phyloP scores from a whole-genome alignment of 2,329 filamentous ascomycete species.

The Gaeumannomyces sp. region DNA sequence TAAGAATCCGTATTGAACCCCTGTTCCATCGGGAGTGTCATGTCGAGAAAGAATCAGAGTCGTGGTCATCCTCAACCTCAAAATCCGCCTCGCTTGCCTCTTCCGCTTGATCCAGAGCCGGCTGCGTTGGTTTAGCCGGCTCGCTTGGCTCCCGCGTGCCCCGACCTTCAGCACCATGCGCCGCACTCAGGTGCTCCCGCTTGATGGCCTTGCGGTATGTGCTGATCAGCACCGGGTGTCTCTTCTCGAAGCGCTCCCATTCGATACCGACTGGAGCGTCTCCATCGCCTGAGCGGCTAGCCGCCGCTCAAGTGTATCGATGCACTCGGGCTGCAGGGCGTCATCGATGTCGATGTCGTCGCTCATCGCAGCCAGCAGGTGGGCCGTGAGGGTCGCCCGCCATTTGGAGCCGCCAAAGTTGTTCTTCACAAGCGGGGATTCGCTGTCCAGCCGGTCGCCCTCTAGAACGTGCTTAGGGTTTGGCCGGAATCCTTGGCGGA shows the following conservation, averaged over 20 bases:
- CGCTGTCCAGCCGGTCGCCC: not conserved
- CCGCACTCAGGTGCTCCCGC: not conserved
- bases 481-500: not conserved
- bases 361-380: not conserved
- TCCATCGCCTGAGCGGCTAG: not conserved
- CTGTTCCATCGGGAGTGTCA: too few relatives aligned
- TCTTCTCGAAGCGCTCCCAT: not conserved
- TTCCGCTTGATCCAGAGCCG: too few relatives aligned
- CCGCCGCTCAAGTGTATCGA: not conserved
- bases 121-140: too few relatives aligned
- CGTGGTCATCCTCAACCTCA: too few relatives aligned
- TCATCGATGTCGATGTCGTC: not conserved
- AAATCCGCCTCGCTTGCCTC: too few relatives aligned
- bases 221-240: not conserved
- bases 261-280: not conserved
- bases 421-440: too few relatives aligned
- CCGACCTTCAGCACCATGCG: too few relatives aligned
- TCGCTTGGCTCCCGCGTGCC: too few relatives aligned
- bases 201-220: not conserved
- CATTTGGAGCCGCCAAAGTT: too few relatives aligned
- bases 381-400: not conserved
- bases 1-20: too few relatives aligned
- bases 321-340: not conserved
- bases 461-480: not conserved
- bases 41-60: too few relatives aligned